phyloP scores from a whole-genome alignment of 371 early-diverging fungal genomes.

The Syncephalis fuscata region DNA sequence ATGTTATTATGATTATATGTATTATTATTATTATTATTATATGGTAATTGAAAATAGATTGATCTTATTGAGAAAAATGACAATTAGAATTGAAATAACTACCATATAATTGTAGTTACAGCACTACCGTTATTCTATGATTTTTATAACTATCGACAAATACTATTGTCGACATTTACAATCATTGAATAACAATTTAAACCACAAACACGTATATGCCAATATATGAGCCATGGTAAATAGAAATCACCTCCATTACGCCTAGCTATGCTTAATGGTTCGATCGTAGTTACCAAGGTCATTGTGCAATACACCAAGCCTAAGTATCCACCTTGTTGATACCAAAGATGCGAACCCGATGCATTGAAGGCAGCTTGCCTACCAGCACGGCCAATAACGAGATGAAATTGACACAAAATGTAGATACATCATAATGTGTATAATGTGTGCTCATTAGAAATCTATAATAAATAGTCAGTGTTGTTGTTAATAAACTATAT shows the following conservation, averaged over 20 bases:
- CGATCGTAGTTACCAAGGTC: neutral
- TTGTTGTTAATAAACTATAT: neutral
- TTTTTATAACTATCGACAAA: no score
- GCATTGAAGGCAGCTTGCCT: slow-evolving; percentile 89
- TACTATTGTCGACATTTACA: no score
- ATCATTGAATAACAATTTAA: no score
- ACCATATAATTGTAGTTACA: no score
- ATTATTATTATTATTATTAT: no score
- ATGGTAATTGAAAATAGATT: no score
- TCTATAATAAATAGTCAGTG: slow-evolving; percentile 22
- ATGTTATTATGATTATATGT: no score
- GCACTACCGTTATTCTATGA: no score
- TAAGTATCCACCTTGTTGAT: slow-evolving; percentile 51
- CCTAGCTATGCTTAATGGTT: neutral
- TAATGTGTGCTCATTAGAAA: slow-evolving; percentile 91
- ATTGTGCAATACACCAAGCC: neutral
- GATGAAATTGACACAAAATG: slow-evolving; percentile 74
- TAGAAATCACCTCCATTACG: neutral
- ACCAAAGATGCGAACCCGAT: slow-evolving; percentile 89
- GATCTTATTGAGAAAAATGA: no score
- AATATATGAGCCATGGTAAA: neutral
- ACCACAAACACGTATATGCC: no score
- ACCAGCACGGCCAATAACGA: slow-evolving; percentile 67
- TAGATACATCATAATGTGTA: slow-evolving; percentile 76
- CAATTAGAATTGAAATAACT: no score